Percentiles rank a stretch among this genome's conserved stretches.
These are phyloP conservation scores for Metschnikowia gelsemii DNA, from an alignment of 805 yeast species.

Conservation along the genomic window DNA sequence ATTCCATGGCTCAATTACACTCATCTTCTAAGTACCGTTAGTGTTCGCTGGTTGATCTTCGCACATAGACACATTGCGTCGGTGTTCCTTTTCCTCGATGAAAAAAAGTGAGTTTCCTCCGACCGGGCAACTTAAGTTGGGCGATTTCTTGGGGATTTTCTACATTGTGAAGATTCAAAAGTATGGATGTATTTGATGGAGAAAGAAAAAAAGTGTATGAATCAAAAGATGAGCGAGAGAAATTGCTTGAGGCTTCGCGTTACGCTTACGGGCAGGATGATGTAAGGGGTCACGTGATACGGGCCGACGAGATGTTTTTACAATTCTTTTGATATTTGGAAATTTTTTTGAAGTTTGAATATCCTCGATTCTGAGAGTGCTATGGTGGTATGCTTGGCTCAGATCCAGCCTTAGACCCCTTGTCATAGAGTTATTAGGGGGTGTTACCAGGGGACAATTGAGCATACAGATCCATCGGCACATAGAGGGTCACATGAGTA, in stretches of 20 bases:
- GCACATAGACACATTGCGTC: conserved; percentile 52
- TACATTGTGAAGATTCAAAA: not conserved
- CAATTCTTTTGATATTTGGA: too few relatives aligned
- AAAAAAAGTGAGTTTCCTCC: conserved; percentile 25
- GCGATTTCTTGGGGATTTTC: conserved; percentile 22
- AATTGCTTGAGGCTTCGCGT: not conserved
- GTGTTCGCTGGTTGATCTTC: conserved; percentile 26
- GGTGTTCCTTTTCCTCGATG: conserved; percentile 29
- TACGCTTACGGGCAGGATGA: too few relatives aligned
- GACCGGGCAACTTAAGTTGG: conserved; percentile 50
- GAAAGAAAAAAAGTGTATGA: not conserved
- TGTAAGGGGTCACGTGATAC: not conserved
- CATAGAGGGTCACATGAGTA: too few relatives aligned
- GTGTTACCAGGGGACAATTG: too few relatives aligned
- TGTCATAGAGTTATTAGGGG: too few relatives aligned
- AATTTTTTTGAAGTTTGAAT: too few relatives aligned
- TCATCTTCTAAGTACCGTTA: conserved; percentile 4
- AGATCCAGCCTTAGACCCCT: too few relatives aligned
- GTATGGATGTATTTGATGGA: conserved; percentile 4
- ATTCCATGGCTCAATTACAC: conserved; percentile 6
- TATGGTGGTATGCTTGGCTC: too few relatives aligned
- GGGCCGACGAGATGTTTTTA: too few relatives aligned
- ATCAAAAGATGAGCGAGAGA: not conserved
- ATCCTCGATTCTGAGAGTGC: too few relatives aligned
- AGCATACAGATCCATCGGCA: too few relatives aligned